A percentile compares a stretch with the other conserved stretches of the same genome.
Evolutionary conservation across 805 yeast genomes (phyloP).

Genomic region (Candida arabinofermentans): DNA sequence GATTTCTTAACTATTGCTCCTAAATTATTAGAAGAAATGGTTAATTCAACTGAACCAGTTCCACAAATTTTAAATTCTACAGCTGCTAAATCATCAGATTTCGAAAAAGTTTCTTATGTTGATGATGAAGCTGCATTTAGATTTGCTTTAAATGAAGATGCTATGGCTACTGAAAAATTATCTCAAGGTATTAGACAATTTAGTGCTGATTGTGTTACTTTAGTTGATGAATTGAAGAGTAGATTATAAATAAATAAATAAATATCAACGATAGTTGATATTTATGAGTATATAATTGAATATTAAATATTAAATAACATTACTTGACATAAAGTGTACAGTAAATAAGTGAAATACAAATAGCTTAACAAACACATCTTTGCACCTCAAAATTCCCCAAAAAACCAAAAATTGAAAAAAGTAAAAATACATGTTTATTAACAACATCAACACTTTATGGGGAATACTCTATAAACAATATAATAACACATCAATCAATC

Average conservation of each 20-base stretch:
- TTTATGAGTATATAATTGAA: no score
- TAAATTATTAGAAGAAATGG: constrained; percentile 80
- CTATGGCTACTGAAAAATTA: constrained; percentile 97
- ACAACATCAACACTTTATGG: no score
- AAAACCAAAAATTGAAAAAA: no score
- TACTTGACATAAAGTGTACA: no score
- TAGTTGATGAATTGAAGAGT: constrained; percentile 52
- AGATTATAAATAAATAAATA: constrained; percentile 10
- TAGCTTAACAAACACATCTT: no score
- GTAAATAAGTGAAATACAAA: no score
- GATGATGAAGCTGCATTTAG: constrained; percentile 89
- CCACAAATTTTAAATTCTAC: constrained; percentile 78
- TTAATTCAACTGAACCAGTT: constrained; percentile 71
- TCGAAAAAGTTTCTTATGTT: constrained; percentile 72
- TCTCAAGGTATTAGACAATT: constrained; percentile 97
- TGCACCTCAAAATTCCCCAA: no score
- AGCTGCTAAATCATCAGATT: constrained; percentile 50
- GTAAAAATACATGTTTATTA: no score
- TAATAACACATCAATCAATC: not conserved
- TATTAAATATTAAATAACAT: no score
- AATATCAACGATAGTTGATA: no score
- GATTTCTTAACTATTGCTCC: constrained; percentile 97
- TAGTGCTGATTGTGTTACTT: constrained; percentile 86
- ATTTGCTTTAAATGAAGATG: constrained; percentile 88
- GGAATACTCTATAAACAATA: not conserved